phyloP scores from a whole-genome alignment of 768 basidiomycete species.

The Leucogyrophana mollusca region DNA sequence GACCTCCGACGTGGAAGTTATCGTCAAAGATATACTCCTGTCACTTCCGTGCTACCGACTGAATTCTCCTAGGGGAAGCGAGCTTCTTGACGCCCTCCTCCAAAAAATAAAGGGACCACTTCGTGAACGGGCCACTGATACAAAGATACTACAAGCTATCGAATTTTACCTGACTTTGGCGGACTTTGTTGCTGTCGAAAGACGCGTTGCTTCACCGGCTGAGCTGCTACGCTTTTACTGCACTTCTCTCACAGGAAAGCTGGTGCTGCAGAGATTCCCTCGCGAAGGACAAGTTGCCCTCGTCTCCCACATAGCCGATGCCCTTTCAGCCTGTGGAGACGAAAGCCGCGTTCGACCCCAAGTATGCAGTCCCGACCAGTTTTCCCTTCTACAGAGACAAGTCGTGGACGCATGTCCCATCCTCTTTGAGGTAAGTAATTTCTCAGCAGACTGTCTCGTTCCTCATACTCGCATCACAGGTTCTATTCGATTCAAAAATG shows the following conservation, averaged over 20 bases:
- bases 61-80: slow-evolving; percentile 33
- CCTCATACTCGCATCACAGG: slow-evolving; percentile 8
- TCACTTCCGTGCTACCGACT: slow-evolving; percentile 44
- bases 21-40: slow-evolving; percentile 54
- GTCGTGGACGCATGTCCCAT: slow-evolving; percentile 49
- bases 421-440: slow-evolving; percentile 42
- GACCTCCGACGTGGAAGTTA: slow-evolving; percentile 39
- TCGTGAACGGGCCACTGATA: slow-evolving; percentile 28
- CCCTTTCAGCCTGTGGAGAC: slow-evolving; percentile 38
- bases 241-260: slow-evolving; percentile 40
- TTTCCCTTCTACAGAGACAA: slow-evolving; percentile 41
- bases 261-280: slow-evolving; percentile 44
- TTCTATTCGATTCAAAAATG: slow-evolving; percentile 22
- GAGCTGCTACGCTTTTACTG: slow-evolving; percentile 56
- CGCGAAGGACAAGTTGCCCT: slow-evolving; percentile 44
- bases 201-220: slow-evolving; percentile 39
- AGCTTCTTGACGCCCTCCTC: slow-evolving; percentile 40
- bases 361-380: slow-evolving; percentile 24
- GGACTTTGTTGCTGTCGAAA: slow-evolving; percentile 40
- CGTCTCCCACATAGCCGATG: slow-evolving; percentile 44
- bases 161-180: slow-evolving; percentile 49
- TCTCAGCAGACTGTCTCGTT: slow-evolving; percentile 1
- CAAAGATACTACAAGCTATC: slow-evolving; percentile 32
- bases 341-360: slow-evolving; percentile 22
- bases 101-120: slow-evolving; percentile 34